Evolutionary conservation across 805 yeast genomes (phyloP), one percentile per base, ranked within the genome.

Genomic region (Diddensiella santjacobensis): DNA sequence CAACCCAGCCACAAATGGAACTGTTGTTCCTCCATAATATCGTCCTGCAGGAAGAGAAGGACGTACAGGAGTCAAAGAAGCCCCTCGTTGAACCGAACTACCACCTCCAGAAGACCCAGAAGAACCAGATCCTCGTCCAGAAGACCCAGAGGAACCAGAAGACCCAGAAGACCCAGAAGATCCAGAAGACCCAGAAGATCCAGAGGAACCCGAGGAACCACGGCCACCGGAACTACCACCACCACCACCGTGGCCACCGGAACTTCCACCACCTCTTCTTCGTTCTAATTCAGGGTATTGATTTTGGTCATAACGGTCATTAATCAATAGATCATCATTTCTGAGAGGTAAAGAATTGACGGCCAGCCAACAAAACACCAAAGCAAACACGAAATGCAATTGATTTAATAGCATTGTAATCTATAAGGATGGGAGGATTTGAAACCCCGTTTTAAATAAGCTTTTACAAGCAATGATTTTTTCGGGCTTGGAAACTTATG

Each of bases 21-120:
- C 17, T 1, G 40, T 35, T 15, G 51, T 31, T 8, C 54, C 54
- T 11, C 54, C 54, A 19, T 37, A 47, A 31, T 50, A 50, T n/a
- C 40, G 22, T 4, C 52, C 52, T 4, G 37, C 36, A 3, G 42
- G 37, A 15, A 20, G 13, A 3, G 37, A 22, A 5, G 33, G 40
- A 13, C 41, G 10, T n/a, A 43, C 13, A 18, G 51, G 17, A 10
- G 37, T 3, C 10, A 29, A 11, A 3, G 45, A 26, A 3, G 36
- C 38, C 4, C 36, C 30, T 23, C 36, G 38, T 11, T 17, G 15
- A 20, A 26, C 18, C 4, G 17, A 6, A 15, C 31, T 11, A 31
- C 43, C 43, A 4, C 4, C 2, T 24, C 37, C 23, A 10, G 37
- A 37, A 4, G 19, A 8, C 18, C 24, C 10, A 8, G 35, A 30